Conservation (phyloP, 805 yeast genomes). For the Candida corydali region DNA sequence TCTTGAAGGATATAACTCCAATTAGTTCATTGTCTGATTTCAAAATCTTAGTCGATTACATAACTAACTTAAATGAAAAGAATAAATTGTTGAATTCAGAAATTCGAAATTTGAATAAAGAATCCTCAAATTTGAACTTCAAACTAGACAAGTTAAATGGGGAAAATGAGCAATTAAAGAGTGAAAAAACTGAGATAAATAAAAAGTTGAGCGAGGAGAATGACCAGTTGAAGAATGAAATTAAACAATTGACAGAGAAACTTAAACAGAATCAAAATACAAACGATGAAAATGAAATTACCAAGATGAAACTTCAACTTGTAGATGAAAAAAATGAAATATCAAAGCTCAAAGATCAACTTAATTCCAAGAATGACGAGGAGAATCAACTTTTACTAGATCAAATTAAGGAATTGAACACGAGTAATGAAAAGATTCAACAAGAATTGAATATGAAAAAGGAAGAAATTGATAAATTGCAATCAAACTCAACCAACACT, state of each 20-base stretch:
- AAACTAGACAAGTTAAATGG: slow-evolving; percentile 9
- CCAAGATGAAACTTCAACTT: background rate
- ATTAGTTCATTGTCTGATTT: slow-evolving; percentile 70
- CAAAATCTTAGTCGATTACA: slow-evolving; percentile 63
- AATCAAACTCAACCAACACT: slow-evolving; percentile 1
- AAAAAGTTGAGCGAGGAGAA: background rate
- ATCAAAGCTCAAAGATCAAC: too few relatives aligned
- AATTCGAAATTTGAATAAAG: slow-evolving; percentile 45
- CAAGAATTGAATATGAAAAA: slow-evolving; percentile 14
- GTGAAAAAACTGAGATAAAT: background rate
- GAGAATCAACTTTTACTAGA: too few relatives aligned
- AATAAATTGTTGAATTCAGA: slow-evolving; percentile 62
- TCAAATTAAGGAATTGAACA: background rate
- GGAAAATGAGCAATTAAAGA: background rate
- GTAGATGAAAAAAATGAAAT: too few relatives aligned
- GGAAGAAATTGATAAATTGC: slow-evolving; percentile 11
- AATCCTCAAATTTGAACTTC: slow-evolving; percentile 17
- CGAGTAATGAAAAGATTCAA: background rate
- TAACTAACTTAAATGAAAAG: slow-evolving; percentile 59
- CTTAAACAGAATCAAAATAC: background rate
- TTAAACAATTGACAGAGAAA: slow-evolving; percentile 1
- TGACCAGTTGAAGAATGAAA: background rate
- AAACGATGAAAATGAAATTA: background rate
- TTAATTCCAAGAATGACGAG: too few relatives aligned
- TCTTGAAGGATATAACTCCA: slow-evolving; percentile 78